Base-by-base conservation (phyloP, 2,329 filamentous ascomycete species). In the Cadophora sp. region DNA sequence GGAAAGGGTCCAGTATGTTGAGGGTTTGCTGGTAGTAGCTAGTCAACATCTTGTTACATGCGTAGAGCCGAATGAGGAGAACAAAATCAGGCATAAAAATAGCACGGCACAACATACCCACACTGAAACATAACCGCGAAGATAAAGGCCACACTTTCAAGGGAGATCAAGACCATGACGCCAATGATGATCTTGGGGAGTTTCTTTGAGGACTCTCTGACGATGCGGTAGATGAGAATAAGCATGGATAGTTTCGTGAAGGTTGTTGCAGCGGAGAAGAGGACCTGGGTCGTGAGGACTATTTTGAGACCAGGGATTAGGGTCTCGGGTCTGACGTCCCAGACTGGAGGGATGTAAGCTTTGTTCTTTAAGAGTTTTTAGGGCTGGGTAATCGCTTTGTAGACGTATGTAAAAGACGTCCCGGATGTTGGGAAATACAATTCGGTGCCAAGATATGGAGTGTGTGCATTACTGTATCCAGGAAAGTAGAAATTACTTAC, bases 61-160 rank as follows among this genome's bases (percentile, higher is more conserved):
- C 12, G n/a, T 5, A 8, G 1, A 22, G 7, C 19, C 5, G 4
- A 48, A 2, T 6, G 40, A 43, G 16, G 5, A n/a, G 43, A n/a
- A 8, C 3, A 9, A 48, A 48, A 22, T 9, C 22, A 48, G 2
- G 43, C 5, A 48, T 8, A 3, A 6, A 2, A 22, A 51, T 12
- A 14, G 22, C 19, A 22, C 11, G 14, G 12, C 19, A 37, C 7
- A 1, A 79, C 79, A 72, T 70, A 81, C 80, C 69, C 71, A 77
- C 81, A 82, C 63, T 80, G 80, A 63, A 82, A 80, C 50, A 81
- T 73, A 26, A 78, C 78, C 29, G 78, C 60, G 14, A 78, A 65
- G 6, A 76, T 68, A 68, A 81, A 82, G 6, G 76, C 43, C 1
- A 74, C n/a, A 40, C 71, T 76, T 50, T 77, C 75, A 11, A 77